Evolutionary conservation across 805 yeast species (phyloP).

Genomic region (Limtongia smithiae): DNA sequence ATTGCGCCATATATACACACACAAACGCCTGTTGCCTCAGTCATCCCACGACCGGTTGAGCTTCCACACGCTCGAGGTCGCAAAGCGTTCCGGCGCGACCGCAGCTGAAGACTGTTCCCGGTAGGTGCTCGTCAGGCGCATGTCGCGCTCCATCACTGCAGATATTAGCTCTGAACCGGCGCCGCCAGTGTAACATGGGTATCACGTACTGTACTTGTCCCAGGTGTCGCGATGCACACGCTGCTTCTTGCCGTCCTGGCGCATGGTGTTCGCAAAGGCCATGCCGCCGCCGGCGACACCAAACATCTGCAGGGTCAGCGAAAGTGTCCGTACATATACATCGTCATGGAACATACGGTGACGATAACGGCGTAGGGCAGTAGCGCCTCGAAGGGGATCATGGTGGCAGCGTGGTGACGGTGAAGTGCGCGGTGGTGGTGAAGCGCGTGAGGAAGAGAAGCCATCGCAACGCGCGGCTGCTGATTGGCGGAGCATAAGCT

Average conservation of each 20-base stretch:
- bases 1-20: background rate
- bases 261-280: conserved; percentile 42
- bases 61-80: conserved; percentile 57
- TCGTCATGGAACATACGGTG: conserved; percentile 47
- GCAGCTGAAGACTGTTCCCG: conserved; percentile 67
- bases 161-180: background rate
- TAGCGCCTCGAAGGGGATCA: conserved; percentile 70
- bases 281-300: conserved; percentile 52
- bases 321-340: no score
- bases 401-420: conserved; percentile 32
- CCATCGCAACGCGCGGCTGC: conserved; percentile 4
- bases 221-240: conserved; percentile 25
- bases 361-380: conserved; percentile 59
- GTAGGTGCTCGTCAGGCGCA: conserved; percentile 67
- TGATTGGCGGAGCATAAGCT: conserved; percentile 8
- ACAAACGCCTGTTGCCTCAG: background rate
- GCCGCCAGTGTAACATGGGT: background rate
- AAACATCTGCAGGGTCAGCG: no score
- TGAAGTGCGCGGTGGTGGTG: background rate
- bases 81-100: conserved; percentile 72
- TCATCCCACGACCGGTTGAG: conserved; percentile 11
- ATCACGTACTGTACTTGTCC: conserved; percentile 23
- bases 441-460: background rate
- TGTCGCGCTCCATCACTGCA: conserved; percentile 63
- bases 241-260: conserved; percentile 45